These are phyloP conservation scores for Bacidia gigantensis DNA, from an alignment of 495 filamentous ascomycete genomes.

Conservation along the genomic window DNA sequence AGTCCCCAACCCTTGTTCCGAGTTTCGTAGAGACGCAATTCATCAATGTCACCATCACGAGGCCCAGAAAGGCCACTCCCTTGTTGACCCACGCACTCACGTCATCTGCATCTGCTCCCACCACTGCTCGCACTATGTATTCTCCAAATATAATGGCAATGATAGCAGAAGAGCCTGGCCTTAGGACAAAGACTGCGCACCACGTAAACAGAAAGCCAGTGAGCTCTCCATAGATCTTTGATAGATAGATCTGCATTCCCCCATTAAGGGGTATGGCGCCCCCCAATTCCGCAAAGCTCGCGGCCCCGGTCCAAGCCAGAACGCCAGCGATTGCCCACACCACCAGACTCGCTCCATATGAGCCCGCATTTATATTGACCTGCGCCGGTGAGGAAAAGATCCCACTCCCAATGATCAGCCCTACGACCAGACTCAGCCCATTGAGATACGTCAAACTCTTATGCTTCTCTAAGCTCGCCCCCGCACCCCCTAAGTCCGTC, in stretches of 20 bases:
- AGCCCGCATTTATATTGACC: constrained; percentile 85
- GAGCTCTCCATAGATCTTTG: constrained; percentile 91
- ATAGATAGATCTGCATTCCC: constrained; percentile 80
- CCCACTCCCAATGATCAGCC: constrained; percentile 90
- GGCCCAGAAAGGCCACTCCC: constrained; percentile 62
- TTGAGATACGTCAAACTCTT: constrained; percentile 93
- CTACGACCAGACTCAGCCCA: constrained; percentile 77
- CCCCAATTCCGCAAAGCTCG: constrained; percentile 90
- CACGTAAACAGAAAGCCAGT: constrained; percentile 89
- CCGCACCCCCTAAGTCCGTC: constrained; percentile 33
- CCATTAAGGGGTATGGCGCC: constrained; percentile 94
- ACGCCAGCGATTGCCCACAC: constrained; percentile 84
- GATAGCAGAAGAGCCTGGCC: constrained; percentile 86
- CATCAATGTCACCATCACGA: constrained; percentile 62
- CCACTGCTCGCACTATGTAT: constrained; percentile 74
- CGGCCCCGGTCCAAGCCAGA: constrained; percentile 90
- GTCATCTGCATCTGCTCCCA: constrained; percentile 65
- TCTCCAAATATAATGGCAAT: constrained; percentile 97
- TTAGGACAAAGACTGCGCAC: constrained; percentile 87
- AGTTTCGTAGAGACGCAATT: constrained; percentile 86
- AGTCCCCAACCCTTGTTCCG: constrained; percentile 69
- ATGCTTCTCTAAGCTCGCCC: constrained; percentile 68
- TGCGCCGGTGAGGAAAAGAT: constrained; percentile 94
- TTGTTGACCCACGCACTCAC: constrained; percentile 84
- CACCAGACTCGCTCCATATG: constrained; percentile 77